A percentile compares a stretch with the other conserved stretches of the same genome.
phyloP scores from a whole-genome alignment of 1,284 basidiomycete species.

The Rhodotorula glutinis region DNA sequence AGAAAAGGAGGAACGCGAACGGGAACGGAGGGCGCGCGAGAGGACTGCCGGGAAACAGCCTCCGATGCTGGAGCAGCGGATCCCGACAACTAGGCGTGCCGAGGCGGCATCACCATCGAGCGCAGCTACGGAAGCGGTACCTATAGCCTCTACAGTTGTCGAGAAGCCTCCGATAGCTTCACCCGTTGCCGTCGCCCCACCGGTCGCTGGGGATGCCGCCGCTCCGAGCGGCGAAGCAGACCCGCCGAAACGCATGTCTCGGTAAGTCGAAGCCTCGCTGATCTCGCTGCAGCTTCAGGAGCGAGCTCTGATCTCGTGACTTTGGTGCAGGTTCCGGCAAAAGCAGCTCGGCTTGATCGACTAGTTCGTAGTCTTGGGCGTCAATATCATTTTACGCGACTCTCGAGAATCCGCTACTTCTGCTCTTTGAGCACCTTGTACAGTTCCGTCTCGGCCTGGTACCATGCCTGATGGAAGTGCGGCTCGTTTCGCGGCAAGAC shows the following conservation, averaged over 20 bases:
- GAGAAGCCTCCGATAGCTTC: not conserved
- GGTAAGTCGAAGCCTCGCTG: slow-evolving; percentile 14
- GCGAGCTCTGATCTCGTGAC: too few relatives aligned
- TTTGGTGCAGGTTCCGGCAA: slow-evolving; percentile 31
- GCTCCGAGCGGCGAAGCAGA: slow-evolving; percentile 1
- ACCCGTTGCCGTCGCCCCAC: not conserved
- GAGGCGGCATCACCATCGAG: not conserved
- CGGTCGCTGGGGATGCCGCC: not conserved
- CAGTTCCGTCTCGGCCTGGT: slow-evolving; percentile 3
- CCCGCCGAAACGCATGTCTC: slow-evolving; percentile 33
- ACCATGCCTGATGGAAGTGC: not conserved
- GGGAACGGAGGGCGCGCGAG: not conserved
- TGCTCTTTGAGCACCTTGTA: slow-evolving; percentile 10
- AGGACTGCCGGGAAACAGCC: slow-evolving; percentile 26
- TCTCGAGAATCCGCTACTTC: not conserved
- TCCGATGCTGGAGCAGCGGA: slow-evolving; percentile 1
- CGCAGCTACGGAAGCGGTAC: not conserved
- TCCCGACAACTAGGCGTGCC: not conserved
- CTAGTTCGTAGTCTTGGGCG: not conserved
- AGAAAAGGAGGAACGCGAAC: slow-evolving; percentile 4
- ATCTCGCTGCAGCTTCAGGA: too few relatives aligned
- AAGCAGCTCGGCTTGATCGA: slow-evolving; percentile 35
- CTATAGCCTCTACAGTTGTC: not conserved
- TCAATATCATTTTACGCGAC: not conserved
- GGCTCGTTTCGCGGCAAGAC: slow-evolving; percentile 2